A percentile compares a stretch with the other conserved stretches of the same genome.
Conservation (phyloP, 2,329 filamentous ascomycete species). For the Thielaviopsis populi region DNA sequence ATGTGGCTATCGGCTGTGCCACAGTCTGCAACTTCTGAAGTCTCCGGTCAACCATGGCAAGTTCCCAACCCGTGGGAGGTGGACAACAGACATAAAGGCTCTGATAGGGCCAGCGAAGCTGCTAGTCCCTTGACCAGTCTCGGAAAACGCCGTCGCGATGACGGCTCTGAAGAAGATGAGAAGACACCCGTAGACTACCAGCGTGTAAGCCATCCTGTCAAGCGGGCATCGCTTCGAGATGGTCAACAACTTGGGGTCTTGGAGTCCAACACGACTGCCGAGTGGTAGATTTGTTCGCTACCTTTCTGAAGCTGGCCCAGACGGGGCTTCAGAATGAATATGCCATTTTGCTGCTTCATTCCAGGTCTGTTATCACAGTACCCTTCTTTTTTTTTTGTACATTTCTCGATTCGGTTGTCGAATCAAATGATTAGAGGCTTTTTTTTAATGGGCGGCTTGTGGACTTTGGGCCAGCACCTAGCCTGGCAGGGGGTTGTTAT, state of each 20-base stretch:
- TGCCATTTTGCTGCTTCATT: background rate
- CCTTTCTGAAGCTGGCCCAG: background rate
- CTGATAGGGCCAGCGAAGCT: conserved; percentile 7
- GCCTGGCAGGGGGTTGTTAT: background rate
- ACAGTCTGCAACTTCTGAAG: background rate
- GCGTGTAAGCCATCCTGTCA: conserved; percentile 5
- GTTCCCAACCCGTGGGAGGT: conserved; percentile 13
- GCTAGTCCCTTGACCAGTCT: conserved; percentile 8
- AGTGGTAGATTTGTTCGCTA: background rate
- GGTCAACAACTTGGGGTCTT: background rate
- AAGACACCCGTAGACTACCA: conserved; percentile 7
- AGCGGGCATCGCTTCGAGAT: background rate
- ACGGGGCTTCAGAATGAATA: background rate
- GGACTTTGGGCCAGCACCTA: background rate
- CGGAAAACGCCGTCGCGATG: conserved; percentile 15
- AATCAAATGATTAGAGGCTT: background rate
- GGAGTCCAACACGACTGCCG: background rate
- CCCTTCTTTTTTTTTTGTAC: background rate
- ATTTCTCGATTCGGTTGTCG: background rate
- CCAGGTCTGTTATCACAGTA: background rate
- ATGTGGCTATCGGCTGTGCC: conserved; percentile 9
- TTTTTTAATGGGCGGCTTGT: background rate
- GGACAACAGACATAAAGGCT: conserved; percentile 6
- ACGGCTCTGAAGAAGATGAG: conserved; percentile 7
- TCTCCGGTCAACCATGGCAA: background rate